Base-by-base conservation (phyloP, 1,284 basidiomycete genomes). In the Tausonia pullulans region DNA sequence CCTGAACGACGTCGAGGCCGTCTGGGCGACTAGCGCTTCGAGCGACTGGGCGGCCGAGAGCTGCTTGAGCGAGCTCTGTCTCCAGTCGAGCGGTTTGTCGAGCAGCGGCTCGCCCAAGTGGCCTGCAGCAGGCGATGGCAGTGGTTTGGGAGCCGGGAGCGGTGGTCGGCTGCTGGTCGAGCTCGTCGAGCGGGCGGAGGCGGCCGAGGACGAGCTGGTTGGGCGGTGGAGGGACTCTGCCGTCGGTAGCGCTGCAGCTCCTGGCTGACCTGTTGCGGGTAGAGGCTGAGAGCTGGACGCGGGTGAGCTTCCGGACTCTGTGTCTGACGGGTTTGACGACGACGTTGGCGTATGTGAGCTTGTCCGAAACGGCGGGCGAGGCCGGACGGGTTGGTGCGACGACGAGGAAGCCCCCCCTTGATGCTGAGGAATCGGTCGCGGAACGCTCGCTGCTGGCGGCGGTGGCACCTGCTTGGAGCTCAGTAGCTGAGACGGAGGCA, bases 341-440 rank as follows among this genome's bases (percentile, higher is more conserved):
- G 53, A 56, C 2, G 60, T 45, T n/a, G 60, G 50, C 0, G 60
- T 61, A 43, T 53, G 39, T 6, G 59, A 61, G 2, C 43, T 27
- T 44, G 62, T 45, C 4, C 49, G 50, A 9, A n/a, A 51, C 1
- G 48, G 44, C 8, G 54, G 55, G 1, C 55, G 46, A 16, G 46
- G 55, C 14, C 46, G 43, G 57, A 40, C 10, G 27, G 53, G 52
- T n/a, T 27, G 27, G 27, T 27, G 27, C 27, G 43, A 54, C 9
- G 51, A 62, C 14, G 61, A 61, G 44, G 39, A 9, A 5, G 53
- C 16, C 27, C 27, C 27, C 27, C 27, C 27, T 27, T 27, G 27
- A 27, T 63, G 62, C 48, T 58, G 55, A 58, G 62, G 62, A 41
- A 63, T 63, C 40, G 62, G 62, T 6, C 62, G 62, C 41, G 62